Percentiles rank a stretch among this genome's conserved stretches.
phyloP scores from a whole-genome alignment of 1,284 basidiomycete genomes.

The Moesziomyces aphidis region DNA sequence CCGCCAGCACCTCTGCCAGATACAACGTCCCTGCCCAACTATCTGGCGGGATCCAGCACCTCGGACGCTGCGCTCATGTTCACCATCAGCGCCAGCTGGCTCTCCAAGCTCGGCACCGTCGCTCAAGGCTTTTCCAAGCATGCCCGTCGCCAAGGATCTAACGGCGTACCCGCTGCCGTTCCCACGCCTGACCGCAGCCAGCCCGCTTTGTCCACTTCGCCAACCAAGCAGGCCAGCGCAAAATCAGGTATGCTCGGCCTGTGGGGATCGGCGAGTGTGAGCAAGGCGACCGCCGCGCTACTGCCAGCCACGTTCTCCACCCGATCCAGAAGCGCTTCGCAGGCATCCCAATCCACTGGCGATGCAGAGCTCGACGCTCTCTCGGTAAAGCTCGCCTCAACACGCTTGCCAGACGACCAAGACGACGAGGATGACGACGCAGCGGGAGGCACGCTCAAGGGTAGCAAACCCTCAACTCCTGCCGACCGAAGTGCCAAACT shows the following conservation, averaged over 20 bases:
- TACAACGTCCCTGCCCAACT: conserved; percentile 18
- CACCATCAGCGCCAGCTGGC: conserved; percentile 66
- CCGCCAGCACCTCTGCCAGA: conserved; percentile 47
- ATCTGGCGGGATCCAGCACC: conserved; percentile 21
- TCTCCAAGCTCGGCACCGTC: conserved; percentile 65
- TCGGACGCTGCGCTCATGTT: conserved; percentile 47
- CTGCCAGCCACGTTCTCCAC: conserved; percentile 18
- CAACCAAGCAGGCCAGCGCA: conserved; percentile 16
- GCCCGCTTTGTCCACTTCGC: conserved; percentile 15
- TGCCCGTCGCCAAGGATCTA: conserved; percentile 36
- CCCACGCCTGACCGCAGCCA: conserved; percentile 1
- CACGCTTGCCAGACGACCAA: conserved; percentile 9
- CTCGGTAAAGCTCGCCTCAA: conserved; percentile 20
- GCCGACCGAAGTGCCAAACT: conserved; percentile 3
- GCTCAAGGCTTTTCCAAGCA: conserved; percentile 62
- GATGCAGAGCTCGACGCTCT: conserved; percentile 50
- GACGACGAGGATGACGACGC: conserved; percentile 32
- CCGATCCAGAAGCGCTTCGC: conserved; percentile 6
- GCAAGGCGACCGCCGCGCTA: conserved; percentile 41
- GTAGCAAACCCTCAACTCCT: conserved; percentile 28
- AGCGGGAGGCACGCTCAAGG: conserved; percentile 38
- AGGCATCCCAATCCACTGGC: conserved; percentile 19
- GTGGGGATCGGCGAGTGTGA: conserved; percentile 43
- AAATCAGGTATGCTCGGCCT: conserved; percentile 46
- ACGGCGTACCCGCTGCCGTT: conserved; percentile 3